Evolutionary conservation across 768 basidiomycete species (phyloP).

Genomic region (Lentinula guzmanii): DNA sequence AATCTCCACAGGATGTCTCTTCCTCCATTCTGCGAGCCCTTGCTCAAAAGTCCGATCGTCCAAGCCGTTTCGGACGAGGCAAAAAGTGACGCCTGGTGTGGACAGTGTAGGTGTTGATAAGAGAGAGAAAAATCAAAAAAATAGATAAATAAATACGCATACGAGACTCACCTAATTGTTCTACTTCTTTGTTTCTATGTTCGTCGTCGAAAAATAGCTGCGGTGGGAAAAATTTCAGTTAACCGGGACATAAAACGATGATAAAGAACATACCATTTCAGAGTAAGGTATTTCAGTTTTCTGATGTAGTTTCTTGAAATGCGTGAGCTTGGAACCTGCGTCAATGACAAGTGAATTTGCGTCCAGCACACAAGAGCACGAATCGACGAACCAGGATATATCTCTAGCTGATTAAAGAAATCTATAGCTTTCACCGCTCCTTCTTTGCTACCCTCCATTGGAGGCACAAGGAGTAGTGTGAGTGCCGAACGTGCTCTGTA

Average conservation of each 20-base stretch:
- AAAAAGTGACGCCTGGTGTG: slow-evolving; percentile 70
- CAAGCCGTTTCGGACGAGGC: slow-evolving; percentile 60
- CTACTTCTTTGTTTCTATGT: slow-evolving; percentile 55
- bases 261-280: slow-evolving; percentile 55
- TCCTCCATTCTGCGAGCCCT: slow-evolving; percentile 72
- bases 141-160: neutral
- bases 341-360: neutral
- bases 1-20: slow-evolving; percentile 24
- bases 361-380: neutral
- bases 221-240: no score
- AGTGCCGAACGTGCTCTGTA: slow-evolving; percentile 75
- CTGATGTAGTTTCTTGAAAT: slow-evolving; percentile 70
- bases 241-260: no score
- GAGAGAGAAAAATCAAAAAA: no score
- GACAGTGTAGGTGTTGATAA: neutral
- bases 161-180: slow-evolving; percentile 39
- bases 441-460: slow-evolving; percentile 16
- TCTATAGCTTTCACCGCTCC: slow-evolving; percentile 41
- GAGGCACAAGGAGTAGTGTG: slow-evolving; percentile 49
- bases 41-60: slow-evolving; percentile 55
- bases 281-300: slow-evolving; percentile 73
- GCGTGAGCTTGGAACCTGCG: slow-evolving; percentile 73
- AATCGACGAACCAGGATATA: slow-evolving; percentile 55
- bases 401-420: slow-evolving; percentile 68
- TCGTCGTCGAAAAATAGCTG: slow-evolving; percentile 76